A percentile compares a stretch with the other conserved stretches of the same genome.
Conservation (phyloP, 352 stramenopile genomes). For the Phytophthora pini region DNA sequence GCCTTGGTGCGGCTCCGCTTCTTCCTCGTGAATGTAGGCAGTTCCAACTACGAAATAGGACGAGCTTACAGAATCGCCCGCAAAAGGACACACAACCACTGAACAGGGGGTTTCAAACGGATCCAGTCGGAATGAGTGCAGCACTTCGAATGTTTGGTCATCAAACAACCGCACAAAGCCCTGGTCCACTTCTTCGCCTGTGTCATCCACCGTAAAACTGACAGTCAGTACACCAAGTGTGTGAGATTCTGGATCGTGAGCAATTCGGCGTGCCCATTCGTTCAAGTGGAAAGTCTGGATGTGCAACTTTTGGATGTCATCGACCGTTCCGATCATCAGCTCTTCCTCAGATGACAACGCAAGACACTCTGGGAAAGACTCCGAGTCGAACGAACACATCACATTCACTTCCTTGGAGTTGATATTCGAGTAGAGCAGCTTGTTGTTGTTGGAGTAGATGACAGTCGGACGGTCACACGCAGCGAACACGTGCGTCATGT, state of each 20-base stretch:
- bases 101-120: constrained; percentile 90
- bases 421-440: constrained; percentile 97
- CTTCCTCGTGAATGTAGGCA: constrained; percentile 94
- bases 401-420: constrained; percentile 93
- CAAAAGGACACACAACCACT: constrained; percentile 80
- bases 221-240: constrained; percentile 86
- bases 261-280: constrained; percentile 93
- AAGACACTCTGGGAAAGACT: constrained; percentile 94
- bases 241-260: constrained; percentile 81
- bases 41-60: constrained; percentile 90
- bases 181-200: constrained; percentile 86
- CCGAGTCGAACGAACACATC: constrained; percentile 94
- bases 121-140: constrained; percentile 89
- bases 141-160: constrained; percentile 96
- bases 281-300: constrained; percentile 96
- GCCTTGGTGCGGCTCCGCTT: constrained; percentile 95
- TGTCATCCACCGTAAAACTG: constrained; percentile 84
- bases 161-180: constrained; percentile 96
- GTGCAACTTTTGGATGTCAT: constrained; percentile 99
- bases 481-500: constrained; percentile 96
- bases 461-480: constrained; percentile 97
- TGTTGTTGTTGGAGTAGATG: constrained; percentile 96
- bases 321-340: constrained; percentile 96
- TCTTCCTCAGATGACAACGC: constrained; percentile 95
- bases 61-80: constrained; percentile 74